These are phyloP conservation scores for Tricladium varicosporioides DNA, from an alignment of 2,329 filamentous ascomycete species.

Conservation along the genomic window DNA sequence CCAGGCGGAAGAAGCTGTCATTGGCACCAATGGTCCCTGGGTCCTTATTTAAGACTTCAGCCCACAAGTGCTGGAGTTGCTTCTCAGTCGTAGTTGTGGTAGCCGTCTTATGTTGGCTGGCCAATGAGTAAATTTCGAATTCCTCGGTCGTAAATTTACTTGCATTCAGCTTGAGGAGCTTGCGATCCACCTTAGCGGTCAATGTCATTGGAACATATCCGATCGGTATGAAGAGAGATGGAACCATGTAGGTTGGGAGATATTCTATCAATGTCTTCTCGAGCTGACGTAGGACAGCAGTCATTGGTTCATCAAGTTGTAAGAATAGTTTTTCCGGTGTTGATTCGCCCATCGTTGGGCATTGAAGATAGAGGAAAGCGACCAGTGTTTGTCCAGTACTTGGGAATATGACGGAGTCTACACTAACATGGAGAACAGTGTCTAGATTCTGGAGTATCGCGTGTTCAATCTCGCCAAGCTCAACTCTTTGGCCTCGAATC, in stretches of 20 bases:
- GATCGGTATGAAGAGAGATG: neutral
- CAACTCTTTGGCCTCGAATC: conserved; percentile 21
- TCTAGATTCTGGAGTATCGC: conserved; percentile 37
- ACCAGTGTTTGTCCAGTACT: neutral
- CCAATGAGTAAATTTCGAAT: neutral
- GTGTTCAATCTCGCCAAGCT: conserved; percentile 23
- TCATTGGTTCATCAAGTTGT: neutral
- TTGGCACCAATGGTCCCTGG: conserved; percentile 18
- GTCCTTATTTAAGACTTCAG: conserved; percentile 40
- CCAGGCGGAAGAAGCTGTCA: conserved; percentile 38
- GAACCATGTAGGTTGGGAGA: neutral
- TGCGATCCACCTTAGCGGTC: neutral
- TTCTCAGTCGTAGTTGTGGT: conserved; percentile 11
- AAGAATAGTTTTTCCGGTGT: no score
- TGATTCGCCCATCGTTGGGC: neutral
- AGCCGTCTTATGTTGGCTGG: neutral
- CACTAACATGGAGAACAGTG: conserved; percentile 24
- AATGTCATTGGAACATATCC: neutral
- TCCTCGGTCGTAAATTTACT: conserved; percentile 27
- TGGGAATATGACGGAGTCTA: neutral
- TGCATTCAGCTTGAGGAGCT: neutral
- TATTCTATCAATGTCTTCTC: neutral
- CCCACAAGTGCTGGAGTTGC: conserved; percentile 38
- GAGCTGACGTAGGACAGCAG: neutral
- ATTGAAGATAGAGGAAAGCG: neutral